Conservation (phyloP, 192 early-diverging fungal species). For the Gamsiella multidivaricata region DNA sequence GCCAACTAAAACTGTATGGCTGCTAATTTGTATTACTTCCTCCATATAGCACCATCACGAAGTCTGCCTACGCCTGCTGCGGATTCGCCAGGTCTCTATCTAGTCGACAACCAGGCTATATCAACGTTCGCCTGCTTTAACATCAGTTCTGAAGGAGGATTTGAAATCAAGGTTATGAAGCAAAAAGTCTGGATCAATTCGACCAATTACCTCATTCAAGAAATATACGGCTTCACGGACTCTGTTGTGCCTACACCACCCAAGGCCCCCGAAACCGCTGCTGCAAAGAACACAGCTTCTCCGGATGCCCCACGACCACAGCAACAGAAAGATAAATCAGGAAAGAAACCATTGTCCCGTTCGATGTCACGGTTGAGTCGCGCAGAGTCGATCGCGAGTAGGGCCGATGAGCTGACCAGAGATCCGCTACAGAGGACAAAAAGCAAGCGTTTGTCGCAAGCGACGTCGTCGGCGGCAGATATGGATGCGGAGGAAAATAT, state of each 20-base stretch:
- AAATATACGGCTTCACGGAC: constrained; percentile 68
- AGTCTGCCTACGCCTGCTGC: constrained; percentile 36
- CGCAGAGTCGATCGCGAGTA: constrained; percentile 45
- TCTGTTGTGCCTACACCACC: constrained; percentile 20
- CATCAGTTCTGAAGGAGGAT: constrained; percentile 49
- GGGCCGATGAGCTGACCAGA: constrained; percentile 33
- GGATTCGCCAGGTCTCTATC: constrained; percentile 34
- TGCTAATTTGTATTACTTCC: too few species aligned
- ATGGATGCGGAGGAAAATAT: neutral
- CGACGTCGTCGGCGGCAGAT: too few species aligned
- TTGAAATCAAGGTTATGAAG: constrained; percentile 55
- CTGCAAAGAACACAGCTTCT: neutral
- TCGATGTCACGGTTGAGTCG: constrained; percentile 44
- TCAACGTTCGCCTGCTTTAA: constrained; percentile 54
- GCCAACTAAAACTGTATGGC: too few species aligned
- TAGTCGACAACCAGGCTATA: constrained; percentile 46
- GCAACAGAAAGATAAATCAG: neutral
- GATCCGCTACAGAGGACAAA: constrained; percentile 11
- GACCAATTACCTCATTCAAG: constrained; percentile 60
- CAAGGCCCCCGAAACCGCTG: constrained; percentile 3
- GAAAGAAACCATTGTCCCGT: neutral
- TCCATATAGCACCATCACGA: constrained; percentile 9
- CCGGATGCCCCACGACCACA: neutral
- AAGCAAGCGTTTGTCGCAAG: neutral
- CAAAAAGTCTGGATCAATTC: constrained; percentile 56